These are phyloP conservation scores for Botrytis squamosa DNA, from an alignment of 2,329 filamentous ascomycete species.

Conservation along the genomic window DNA sequence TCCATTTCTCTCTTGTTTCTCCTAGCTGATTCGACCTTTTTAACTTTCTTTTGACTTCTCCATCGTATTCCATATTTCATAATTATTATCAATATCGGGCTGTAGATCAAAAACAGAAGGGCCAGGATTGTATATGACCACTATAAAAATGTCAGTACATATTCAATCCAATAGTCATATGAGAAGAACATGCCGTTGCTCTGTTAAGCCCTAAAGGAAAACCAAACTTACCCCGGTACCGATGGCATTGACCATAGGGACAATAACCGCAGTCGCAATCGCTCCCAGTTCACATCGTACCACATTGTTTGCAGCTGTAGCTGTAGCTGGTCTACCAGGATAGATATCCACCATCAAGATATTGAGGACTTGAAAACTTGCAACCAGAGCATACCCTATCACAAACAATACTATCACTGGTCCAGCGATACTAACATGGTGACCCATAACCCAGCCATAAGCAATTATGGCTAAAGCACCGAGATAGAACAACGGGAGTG, in stretches of 20 bases:
- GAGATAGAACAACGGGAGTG: constrained; percentile 51
- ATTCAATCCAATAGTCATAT: neutral
- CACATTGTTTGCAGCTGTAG: constrained; percentile 56
- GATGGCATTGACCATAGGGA: constrained; percentile 51
- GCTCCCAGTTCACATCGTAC: constrained; percentile 56
- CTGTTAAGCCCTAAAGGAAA: neutral
- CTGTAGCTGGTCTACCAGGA: constrained; percentile 36
- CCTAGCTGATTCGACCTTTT: neutral
- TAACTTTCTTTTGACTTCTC: neutral
- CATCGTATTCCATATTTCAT: neutral
- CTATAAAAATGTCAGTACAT: neutral
- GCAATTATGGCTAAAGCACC: constrained; percentile 47
- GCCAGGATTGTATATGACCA: constrained; percentile 51
- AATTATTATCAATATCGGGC: neutral
- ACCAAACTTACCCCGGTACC: constrained; percentile 43
- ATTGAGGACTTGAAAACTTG: constrained; percentile 52
- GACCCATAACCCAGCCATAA: constrained; percentile 53
- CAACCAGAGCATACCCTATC: constrained; percentile 50
- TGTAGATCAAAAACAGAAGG: neutral
- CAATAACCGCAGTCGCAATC: constrained; percentile 50
- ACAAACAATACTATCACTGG: constrained; percentile 49
- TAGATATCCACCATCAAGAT: constrained; percentile 57
- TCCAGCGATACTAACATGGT: constrained; percentile 45
- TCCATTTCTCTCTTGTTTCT: neutral
- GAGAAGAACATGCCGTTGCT: neutral